phyloP scores from a whole-genome alignment of 1,139 yeast species.

The Blastobotrys buckinghamii region DNA sequence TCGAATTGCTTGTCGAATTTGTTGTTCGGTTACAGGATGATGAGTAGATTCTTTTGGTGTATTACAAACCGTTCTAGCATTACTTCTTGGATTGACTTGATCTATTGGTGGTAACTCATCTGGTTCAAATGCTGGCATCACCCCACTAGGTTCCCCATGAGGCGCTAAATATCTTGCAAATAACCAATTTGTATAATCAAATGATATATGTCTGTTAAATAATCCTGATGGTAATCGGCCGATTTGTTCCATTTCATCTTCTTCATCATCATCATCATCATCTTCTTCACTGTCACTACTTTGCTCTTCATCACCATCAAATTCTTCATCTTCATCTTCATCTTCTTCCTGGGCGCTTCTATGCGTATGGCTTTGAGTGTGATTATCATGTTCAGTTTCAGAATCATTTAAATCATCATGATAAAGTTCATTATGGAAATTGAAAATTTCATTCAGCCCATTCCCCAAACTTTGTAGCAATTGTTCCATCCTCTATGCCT shows the following conservation, averaged over 20 bases:
- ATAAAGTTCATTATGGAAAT: background rate
- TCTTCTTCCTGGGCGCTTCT: too few species aligned
- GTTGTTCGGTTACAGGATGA: conserved; percentile 1
- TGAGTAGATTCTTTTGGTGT: background rate
- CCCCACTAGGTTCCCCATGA: conserved; percentile 49
- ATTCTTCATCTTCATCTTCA: background rate
- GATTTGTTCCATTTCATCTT: conserved; percentile 29
- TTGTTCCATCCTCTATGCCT: too few species aligned
- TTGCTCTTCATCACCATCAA: background rate
- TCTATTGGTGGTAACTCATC: conserved; percentile 45
- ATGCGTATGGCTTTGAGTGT: too few species aligned
- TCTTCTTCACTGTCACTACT: background rate
- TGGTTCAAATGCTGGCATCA: conserved; percentile 44
- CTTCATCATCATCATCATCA: conserved; percentile 19
- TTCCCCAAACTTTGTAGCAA: background rate
- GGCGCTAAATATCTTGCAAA: conserved; percentile 22
- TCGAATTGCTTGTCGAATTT: conserved; percentile 39
- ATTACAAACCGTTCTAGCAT: conserved; percentile 1
- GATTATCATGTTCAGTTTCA: background rate
- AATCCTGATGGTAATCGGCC: conserved; percentile 23
- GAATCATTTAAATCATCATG: background rate
- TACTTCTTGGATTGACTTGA: conserved; percentile 38
- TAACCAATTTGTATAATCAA: conserved; percentile 25
- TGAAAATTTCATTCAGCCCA: background rate
- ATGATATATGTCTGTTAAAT: conserved; percentile 7